A percentile compares a stretch with the other conserved stretches of the same genome.
phyloP scores from a whole-genome alignment of 106 monocot species.

The Hemerocallis citrina region DNA sequence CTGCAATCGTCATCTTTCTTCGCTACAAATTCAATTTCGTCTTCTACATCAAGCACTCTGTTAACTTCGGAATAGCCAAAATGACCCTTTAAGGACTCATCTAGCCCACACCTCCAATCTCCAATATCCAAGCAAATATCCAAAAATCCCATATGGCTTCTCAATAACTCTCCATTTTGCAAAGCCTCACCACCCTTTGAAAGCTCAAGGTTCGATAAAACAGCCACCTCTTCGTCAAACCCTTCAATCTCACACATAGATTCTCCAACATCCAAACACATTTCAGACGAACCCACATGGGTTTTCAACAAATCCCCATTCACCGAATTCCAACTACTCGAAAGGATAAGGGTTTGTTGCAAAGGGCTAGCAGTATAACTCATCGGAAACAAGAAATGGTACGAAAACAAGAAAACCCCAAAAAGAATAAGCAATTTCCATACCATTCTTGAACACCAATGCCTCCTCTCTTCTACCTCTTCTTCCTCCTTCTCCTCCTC shows the following conservation, averaged over 20 bases:
- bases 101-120: too few relatives aligned
- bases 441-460: background rate
- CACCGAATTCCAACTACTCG: background rate
- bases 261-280: constrained; percentile 5
- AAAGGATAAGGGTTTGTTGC: background rate
- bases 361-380: background rate
- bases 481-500: background rate
- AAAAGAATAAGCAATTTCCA: constrained; percentile 3
- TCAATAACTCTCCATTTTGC: too few relatives aligned
- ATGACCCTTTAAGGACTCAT: background rate
- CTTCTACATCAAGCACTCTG: background rate
- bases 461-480: constrained; percentile 1
- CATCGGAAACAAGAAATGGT: background rate
- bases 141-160: too few relatives aligned
- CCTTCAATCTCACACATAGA: background rate
- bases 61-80: background rate
- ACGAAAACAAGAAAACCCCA: constrained; percentile 1
- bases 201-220: too few relatives aligned
- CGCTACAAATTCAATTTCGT: background rate
- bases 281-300: background rate
- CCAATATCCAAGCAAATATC: too few relatives aligned
- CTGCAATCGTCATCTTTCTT: background rate
- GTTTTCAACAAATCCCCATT: constrained; percentile 3
- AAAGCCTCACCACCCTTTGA: too few relatives aligned
- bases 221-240: background rate